Evolutionary conservation across 257 asterid genomes (phyloP), one percentile per base, ranked within the genome.

Genomic region (Asclepias syriaca): DNA sequence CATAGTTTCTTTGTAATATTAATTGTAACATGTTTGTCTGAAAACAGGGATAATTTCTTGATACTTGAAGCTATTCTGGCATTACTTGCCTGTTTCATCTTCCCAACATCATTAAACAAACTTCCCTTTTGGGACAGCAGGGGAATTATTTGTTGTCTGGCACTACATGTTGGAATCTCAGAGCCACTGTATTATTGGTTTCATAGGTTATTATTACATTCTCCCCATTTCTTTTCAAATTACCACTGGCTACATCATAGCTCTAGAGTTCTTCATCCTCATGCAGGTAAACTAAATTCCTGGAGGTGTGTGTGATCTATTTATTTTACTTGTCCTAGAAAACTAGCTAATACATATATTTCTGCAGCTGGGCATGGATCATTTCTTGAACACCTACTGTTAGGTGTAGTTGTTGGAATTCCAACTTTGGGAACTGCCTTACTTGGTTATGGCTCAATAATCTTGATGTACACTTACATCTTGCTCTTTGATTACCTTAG

Each of bases 211-310:
- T 80, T 83, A 50, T 74, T 90, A 46, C 98, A 95, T 69, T 83
- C 94, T 29, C 69, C 92, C 2, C n/a, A 12, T 56, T 74, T 90
- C 6, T 95, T 86, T 68, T 82, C 78, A 7, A 72, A 81, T 2
- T 92, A 90, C 61, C 99, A 95, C 75, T 92, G 98, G 97, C 86
- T 85, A 34, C 98, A 95, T 77, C 99, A 95, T 77, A 84, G 84
- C 82, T 88, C 97, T n/a, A 84, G 83, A 69, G 83, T 90, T 39
- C 73, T 77, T 54, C 91, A 92, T 79, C 96, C 99, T 46, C 90
- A 84, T 87, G 86, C 98, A 70, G 95, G 97, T 93, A 80, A 48
- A 34, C 5, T 34, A 34, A 34, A 2, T 54, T 9, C 7, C 1
- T 11, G n/a, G 8, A 1, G 73, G 29, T 24, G 27, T 24, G 34